Conservation (phyloP, 495 filamentous ascomycete genomes). For the Penicillium bovifimosum region DNA sequence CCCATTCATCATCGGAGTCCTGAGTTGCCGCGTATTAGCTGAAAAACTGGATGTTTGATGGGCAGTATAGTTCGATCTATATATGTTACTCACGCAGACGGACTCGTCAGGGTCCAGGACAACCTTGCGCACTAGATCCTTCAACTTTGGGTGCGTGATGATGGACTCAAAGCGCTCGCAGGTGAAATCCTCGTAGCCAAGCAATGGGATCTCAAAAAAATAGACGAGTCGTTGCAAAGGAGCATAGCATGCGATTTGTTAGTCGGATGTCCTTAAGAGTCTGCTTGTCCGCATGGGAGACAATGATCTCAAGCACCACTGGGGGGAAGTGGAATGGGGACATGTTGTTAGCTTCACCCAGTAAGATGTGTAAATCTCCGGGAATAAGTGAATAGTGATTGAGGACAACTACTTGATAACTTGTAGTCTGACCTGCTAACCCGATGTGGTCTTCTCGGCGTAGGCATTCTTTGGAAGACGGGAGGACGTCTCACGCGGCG, state of each 20-base stretch:
- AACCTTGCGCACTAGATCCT: not conserved
- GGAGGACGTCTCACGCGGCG: no score
- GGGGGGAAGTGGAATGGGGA: not conserved
- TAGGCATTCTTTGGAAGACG: not conserved
- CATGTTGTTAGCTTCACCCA: not conserved
- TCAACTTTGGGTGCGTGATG: not conserved
- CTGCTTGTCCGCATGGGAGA: not conserved
- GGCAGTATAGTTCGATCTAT: not conserved
- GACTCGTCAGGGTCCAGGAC: not conserved
- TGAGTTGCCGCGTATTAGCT: not conserved
- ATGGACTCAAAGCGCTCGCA: slow-evolving; percentile 3
- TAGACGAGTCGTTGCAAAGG: not conserved
- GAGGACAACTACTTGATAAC: not conserved
- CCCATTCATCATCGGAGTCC: not conserved
- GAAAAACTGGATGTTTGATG: no score
- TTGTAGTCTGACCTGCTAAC: not conserved
- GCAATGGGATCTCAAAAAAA: not conserved
- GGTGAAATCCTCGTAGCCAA: not conserved
- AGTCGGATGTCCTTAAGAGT: not conserved
- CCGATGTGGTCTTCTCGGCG: not conserved
- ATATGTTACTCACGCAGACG: not conserved
- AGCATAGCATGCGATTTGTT: not conserved
- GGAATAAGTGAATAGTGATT: no score
- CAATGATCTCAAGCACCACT: slow-evolving; percentile 1
- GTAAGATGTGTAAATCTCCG: not conserved